These are phyloP conservation scores for Sugiyamaella chiloensis DNA, from an alignment of 805 yeast genomes.

Conservation along the genomic window DNA sequence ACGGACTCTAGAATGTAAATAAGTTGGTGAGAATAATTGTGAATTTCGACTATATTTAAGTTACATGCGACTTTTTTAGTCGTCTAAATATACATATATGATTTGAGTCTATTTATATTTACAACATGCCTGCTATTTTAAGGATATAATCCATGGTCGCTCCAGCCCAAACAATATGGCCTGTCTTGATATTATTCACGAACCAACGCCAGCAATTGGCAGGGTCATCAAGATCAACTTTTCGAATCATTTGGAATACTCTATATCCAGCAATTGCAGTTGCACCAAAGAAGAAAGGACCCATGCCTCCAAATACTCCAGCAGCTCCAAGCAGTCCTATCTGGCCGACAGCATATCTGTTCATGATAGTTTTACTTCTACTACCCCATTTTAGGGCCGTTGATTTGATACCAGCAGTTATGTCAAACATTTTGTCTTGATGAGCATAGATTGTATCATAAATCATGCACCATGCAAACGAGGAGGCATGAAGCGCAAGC, in stretches of 20 bases:
- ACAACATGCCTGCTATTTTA: conserved; percentile 25
- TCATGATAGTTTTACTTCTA: conserved; percentile 65
- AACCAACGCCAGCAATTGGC: conserved; percentile 80
- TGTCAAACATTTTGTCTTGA: conserved; percentile 88
- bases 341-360: conserved; percentile 65
- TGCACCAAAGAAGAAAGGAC: conserved; percentile 75
- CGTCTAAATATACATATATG: neutral
- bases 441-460: conserved; percentile 97
- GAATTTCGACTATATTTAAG: no score
- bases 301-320: conserved; percentile 75
- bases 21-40: no score
- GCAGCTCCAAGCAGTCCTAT: conserved; percentile 59
- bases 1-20: conserved; percentile 1
- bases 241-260: conserved; percentile 61
- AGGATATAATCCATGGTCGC: conserved; percentile 37
- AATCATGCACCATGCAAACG: conserved; percentile 89
- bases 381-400: conserved; percentile 96
- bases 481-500: conserved; percentile 70
- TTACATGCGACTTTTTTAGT: neutral
- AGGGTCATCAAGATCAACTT: conserved; percentile 78
- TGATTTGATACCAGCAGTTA: conserved; percentile 87
- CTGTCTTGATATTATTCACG: conserved; percentile 67
- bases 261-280: conserved; percentile 67
- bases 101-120: neutral
- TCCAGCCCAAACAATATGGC: conserved; percentile 37